Evolutionary conservation across 345 rosid genomes (phyloP).

Genomic region (Populus tremula): DNA sequence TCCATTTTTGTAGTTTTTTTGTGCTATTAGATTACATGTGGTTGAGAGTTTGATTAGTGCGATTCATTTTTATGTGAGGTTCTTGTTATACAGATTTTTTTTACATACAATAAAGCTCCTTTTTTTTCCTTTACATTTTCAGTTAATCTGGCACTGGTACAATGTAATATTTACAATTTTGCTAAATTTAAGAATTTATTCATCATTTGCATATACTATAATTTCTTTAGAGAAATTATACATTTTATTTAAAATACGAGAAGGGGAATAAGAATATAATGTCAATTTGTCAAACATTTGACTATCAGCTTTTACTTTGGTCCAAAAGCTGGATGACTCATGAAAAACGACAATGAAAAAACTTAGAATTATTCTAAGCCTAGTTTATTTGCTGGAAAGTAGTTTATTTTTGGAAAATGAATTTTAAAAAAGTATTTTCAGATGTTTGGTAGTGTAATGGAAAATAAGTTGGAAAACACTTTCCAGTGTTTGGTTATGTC

Average conservation of each 20-base stretch:
- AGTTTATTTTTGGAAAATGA: no score
- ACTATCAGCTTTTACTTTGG: not conserved
- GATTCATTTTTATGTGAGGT: constrained; percentile 26
- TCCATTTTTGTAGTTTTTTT: constrained; percentile 31
- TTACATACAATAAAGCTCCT: constrained; percentile 3
- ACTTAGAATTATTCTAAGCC: not conserved
- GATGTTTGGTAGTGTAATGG: no score
- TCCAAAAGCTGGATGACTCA: not conserved
- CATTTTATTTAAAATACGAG: no score
- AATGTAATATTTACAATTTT: not conserved
- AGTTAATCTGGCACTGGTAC: not conserved
- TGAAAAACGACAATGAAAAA: no score
- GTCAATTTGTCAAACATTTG: constrained; percentile 10
- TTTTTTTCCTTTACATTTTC: not conserved
- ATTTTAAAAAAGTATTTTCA: no score
- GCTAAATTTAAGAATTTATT: no score
- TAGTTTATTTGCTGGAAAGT: no score
- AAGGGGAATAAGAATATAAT: not conserved
- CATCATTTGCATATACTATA: no score
- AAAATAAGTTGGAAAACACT: no score
- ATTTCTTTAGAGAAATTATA: no score
- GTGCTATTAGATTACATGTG: constrained; percentile 18
- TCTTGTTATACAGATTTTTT: constrained; percentile 8
- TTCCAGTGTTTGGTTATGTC: no score
- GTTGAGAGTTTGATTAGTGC: not conserved